Percentiles rank a stretch among this genome's conserved stretches.
Evolutionary conservation across 306 rosid genomes (phyloP).

Genomic region (Cucurbita pepo): DNA sequence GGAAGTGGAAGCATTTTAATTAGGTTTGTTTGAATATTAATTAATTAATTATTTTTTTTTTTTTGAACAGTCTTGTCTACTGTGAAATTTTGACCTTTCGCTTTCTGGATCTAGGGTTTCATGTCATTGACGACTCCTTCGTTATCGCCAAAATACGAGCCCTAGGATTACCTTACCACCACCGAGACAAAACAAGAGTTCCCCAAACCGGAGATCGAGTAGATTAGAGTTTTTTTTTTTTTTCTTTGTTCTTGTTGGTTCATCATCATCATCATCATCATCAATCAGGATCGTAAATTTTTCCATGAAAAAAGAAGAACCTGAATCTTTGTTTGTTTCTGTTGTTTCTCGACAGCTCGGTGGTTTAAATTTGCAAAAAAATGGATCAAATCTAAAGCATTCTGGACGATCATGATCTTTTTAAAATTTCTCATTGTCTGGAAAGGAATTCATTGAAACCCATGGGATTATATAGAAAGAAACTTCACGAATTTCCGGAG

Average conservation of each 20-base stretch:
- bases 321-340: slow-evolving; percentile 3
- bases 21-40: neutral
- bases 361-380: slow-evolving; percentile 37
- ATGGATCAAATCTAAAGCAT: slow-evolving; percentile 50
- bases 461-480: slow-evolving; percentile 15
- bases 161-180: slow-evolving; percentile 37
- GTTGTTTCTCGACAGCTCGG: slow-evolving; percentile 12
- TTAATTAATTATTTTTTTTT: neutral
- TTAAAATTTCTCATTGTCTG: neutral
- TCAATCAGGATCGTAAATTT: slow-evolving; percentile 52
- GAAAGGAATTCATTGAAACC: slow-evolving; percentile 21
- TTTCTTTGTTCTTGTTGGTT: neutral
- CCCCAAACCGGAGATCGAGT: slow-evolving; percentile 6
- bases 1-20: neutral
- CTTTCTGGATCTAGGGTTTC: slow-evolving; percentile 98
- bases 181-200: neutral
- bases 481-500: slow-evolving; percentile 28
- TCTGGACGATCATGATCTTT: slow-evolving; percentile 29
- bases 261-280: slow-evolving; percentile 27
- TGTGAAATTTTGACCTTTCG: slow-evolving; percentile 63
- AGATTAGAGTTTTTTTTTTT: neutral
- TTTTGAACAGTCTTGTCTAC: neutral
- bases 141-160: slow-evolving; percentile 22
- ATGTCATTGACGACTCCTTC: slow-evolving; percentile 24
- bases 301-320: slow-evolving; percentile 19